Evolutionary conservation across 2,329 filamentous ascomycete species (phyloP).

Genomic region (Decorospora gaudefroyi): DNA sequence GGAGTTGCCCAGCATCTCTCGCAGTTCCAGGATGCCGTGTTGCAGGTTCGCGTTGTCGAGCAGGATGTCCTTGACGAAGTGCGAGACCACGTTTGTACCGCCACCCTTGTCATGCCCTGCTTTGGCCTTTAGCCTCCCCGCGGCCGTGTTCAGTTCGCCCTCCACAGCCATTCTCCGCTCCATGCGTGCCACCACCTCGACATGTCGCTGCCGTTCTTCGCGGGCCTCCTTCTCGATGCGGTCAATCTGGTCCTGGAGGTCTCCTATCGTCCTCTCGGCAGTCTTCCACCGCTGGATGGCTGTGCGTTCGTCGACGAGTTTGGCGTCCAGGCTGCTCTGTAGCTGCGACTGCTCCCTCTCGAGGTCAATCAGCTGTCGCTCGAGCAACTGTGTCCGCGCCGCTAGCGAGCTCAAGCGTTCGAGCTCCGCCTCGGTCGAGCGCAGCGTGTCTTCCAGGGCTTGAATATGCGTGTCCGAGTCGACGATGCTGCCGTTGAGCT

Average conservation of each 20-base stretch:
- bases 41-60: slow-evolving; percentile 95
- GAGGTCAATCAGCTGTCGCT: slow-evolving; percentile 75
- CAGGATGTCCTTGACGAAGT: slow-evolving; percentile 93
- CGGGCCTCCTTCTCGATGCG: slow-evolving; percentile 81
- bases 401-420: slow-evolving; percentile 75
- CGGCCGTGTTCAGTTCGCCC: slow-evolving; percentile 77
- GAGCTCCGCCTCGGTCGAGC: slow-evolving; percentile 76
- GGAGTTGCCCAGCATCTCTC: slow-evolving; percentile 86
- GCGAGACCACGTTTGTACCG: slow-evolving; percentile 77
- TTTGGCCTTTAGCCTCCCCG: slow-evolving; percentile 75
- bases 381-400: slow-evolving; percentile 74
- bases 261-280: slow-evolving; percentile 76
- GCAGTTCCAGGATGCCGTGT: slow-evolving; percentile 84
- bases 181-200: slow-evolving; percentile 79
- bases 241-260: slow-evolving; percentile 86
- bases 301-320: slow-evolving; percentile 74
- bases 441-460: slow-evolving; percentile 73
- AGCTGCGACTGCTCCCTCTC: slow-evolving; percentile 80
- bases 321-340: slow-evolving; percentile 67
- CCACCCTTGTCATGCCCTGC: slow-evolving; percentile 63
- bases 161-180: slow-evolving; percentile 83
- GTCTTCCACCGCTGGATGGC: slow-evolving; percentile 83
- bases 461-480: slow-evolving; percentile 81
- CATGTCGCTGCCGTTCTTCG: slow-evolving; percentile 79
- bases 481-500: slow-evolving; percentile 75